Evolutionary conservation across 805 yeast species (phyloP).

Genomic region (Kluyveromyces dobzhanskii): DNA sequence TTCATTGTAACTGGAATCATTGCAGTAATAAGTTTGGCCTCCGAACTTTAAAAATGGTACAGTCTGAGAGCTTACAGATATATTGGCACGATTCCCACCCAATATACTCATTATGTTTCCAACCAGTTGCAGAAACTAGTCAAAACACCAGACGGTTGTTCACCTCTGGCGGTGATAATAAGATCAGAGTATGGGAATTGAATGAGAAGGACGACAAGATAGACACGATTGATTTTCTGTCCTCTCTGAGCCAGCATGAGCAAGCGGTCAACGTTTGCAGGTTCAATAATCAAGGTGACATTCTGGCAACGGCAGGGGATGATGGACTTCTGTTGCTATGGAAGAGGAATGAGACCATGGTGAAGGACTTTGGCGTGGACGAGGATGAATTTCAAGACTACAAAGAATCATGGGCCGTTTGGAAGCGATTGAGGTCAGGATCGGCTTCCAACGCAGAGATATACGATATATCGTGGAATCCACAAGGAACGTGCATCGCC

Average conservation of each 20-base stretch:
- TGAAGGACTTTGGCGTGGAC: constrained; percentile 51
- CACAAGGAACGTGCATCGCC: constrained; percentile 65
- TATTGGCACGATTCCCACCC: constrained; percentile 56
- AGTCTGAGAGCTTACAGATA: constrained; percentile 21
- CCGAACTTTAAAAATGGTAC: neutral
- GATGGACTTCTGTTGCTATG: constrained; percentile 86
- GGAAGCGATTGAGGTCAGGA: constrained; percentile 39
- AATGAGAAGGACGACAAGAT: constrained; percentile 17
- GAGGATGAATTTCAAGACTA: constrained; percentile 39
- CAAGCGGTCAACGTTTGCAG: constrained; percentile 92
- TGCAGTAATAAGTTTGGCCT: no score
- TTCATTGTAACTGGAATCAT: no score
- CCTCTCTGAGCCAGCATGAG: constrained; percentile 79
- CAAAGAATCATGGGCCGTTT: constrained; percentile 63
- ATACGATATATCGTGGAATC: constrained; percentile 91
- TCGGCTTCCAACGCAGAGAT: constrained; percentile 64
- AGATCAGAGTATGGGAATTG: constrained; percentile 55
- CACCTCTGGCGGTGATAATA: constrained; percentile 93
- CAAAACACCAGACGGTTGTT: constrained; percentile 44
- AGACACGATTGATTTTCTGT: constrained; percentile 60
- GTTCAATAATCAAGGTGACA: constrained; percentile 58
- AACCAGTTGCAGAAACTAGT: constrained; percentile 32
- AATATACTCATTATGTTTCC: constrained; percentile 59
- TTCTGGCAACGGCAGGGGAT: constrained; percentile 87
- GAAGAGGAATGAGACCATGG: constrained; percentile 48